Evolutionary conservation across 306 rosid species (phyloP), one percentile per base, ranked within the genome.

Genomic region (Casuarina glauca): DNA sequence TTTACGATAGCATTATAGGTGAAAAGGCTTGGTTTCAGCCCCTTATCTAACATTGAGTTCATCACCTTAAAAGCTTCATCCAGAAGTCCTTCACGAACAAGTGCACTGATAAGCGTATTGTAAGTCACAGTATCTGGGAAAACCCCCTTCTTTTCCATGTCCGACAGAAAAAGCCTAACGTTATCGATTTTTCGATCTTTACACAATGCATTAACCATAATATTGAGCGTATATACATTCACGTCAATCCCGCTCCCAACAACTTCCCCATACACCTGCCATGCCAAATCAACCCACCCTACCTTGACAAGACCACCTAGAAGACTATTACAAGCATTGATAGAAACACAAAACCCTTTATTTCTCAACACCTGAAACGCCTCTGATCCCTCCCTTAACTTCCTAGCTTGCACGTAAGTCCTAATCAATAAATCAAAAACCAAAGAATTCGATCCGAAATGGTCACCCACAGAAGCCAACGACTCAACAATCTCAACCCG

Each of bases 211-310:
- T 95, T 92, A 52, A 92, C 91, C 98, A 95, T 92, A 36, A 92
- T 95, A 79, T 95, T 95, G 20, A 95, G 82, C 58, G 96, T 89
- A 82, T 82, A 95, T 15, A 78, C 93, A 85, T 95, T 95, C 77
- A 92, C 78, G 12, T 53, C 42, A 41, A 67, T 46, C 48, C 91
- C 93, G 42, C 91, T 82, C 50, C 48, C 68, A 35, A 90, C 78
- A 74, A 86, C 82, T 82, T 87, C 90, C 38, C 80, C 80, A 76
- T 87, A 92, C 20, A 91, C 83, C 4, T 60, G 74, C 97, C 93
- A 92, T 2, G 97, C 93, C 84, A 94, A 84, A 84, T 95, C 93
- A 3, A 86, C 83, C 97, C 98, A 92, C 1, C 97, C 97, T 53
- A 84, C 86, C 81, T 83, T 91, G 44, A 92, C 98, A 75, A 95